Percentiles rank a stretch among this genome's conserved stretches.
phyloP scores from a whole-genome alignment of 139 green algal genomes.

The Volvox africanus region DNA sequence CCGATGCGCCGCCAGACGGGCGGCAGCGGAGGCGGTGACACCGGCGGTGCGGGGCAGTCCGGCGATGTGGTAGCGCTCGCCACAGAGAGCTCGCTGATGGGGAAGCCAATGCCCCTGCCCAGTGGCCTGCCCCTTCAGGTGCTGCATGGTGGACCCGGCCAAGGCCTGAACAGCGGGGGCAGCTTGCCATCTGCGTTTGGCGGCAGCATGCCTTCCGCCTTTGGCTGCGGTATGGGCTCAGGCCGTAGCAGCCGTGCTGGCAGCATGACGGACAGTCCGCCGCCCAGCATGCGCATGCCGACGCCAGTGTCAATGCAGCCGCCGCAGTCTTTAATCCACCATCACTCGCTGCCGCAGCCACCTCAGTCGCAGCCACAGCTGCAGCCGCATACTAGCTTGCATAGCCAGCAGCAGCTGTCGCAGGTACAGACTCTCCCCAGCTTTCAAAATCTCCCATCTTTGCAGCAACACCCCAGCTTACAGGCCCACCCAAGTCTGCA shows the following conservation, averaged over 20 bases:
- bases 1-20: background rate
- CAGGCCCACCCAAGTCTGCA: background rate
- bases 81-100: background rate
- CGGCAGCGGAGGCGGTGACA: background rate
- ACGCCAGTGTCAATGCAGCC: background rate
- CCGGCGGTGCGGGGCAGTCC: background rate
- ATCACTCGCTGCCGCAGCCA: conserved; percentile 42
- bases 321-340: background rate
- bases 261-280: conserved; percentile 49
- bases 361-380: background rate
- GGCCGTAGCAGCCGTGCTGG: conserved; percentile 37
- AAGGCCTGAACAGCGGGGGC: background rate
- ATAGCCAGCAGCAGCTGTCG: background rate
- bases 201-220: conserved; percentile 8
- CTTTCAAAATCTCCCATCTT: background rate
- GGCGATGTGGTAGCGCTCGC: background rate
- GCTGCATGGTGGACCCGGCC: background rate
- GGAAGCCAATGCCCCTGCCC: background rate
- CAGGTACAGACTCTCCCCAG: background rate
- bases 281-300: conserved; percentile 20
- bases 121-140: background rate
- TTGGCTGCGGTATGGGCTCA: conserved; percentile 31
- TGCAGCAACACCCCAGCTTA: conserved; percentile 1
- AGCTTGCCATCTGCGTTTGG: conserved; percentile 14
- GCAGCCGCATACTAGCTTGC: conserved; percentile 19